phyloP scores from a whole-genome alignment of 2,329 filamentous ascomycete species.

The Didymella segeticola region DNA sequence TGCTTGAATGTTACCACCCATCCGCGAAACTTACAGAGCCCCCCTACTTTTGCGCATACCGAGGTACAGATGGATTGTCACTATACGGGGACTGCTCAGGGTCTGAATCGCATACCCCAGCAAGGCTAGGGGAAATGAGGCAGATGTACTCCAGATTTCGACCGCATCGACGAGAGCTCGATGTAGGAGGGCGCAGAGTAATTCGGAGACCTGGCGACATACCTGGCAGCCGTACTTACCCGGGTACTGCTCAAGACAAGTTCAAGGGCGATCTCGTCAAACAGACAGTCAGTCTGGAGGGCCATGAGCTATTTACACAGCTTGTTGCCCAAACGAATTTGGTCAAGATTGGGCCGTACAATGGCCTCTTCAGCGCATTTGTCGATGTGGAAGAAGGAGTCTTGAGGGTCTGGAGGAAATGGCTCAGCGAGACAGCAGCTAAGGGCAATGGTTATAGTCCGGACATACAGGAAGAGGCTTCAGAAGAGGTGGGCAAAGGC shows the following conservation, averaged over 20 bases:
- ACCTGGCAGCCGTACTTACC: slow-evolving; percentile 53
- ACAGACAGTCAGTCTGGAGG: slow-evolving; percentile 70
- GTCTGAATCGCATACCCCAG: slow-evolving; percentile 27
- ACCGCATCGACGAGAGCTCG: slow-evolving; percentile 65
- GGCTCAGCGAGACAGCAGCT: slow-evolving; percentile 63
- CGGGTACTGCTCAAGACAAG: slow-evolving; percentile 34
- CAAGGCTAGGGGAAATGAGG: slow-evolving; percentile 57
- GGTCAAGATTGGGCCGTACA: slow-evolving; percentile 68
- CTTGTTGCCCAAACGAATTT: slow-evolving; percentile 73
- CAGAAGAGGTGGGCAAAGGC: slow-evolving; percentile 32
- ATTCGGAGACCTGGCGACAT: slow-evolving; percentile 54
- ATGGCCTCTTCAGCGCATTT: slow-evolving; percentile 68
- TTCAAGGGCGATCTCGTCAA: slow-evolving; percentile 57
- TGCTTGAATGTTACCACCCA: slow-evolving; percentile 82
- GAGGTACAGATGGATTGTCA: slow-evolving; percentile 68
- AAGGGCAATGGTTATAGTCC: slow-evolving; percentile 22
- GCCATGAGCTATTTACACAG: slow-evolving; percentile 75
- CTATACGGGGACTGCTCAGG: slow-evolving; percentile 48
- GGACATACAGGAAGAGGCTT: slow-evolving; percentile 25
- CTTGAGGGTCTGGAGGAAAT: slow-evolving; percentile 74
- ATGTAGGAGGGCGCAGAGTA: slow-evolving; percentile 45
- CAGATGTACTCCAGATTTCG: slow-evolving; percentile 74
- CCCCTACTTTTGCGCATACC: slow-evolving; percentile 71
- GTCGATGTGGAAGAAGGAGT: slow-evolving; percentile 72
- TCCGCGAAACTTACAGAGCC: slow-evolving; percentile 72